Base-by-base conservation (phyloP, 352 stramenopile species). In the Globisporangium cederbergense region DNA sequence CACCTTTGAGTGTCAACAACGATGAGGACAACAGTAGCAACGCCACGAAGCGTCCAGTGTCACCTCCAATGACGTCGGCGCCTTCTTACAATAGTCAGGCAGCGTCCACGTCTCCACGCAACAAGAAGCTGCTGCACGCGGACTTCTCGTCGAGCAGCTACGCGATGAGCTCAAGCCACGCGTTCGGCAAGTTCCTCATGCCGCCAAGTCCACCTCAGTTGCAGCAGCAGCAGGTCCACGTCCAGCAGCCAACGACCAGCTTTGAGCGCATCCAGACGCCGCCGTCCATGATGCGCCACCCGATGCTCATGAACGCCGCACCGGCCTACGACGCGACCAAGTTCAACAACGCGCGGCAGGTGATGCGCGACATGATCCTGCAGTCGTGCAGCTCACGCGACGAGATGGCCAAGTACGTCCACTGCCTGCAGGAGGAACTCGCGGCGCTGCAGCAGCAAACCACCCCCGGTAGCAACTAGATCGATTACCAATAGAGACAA, bases 361-460 rank as follows among this genome's bases (percentile, higher is more conserved):
- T 66, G 22, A 60, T 86, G 66, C 77, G 77, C 52, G 72, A 81
- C 54, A 78, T 83, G 71, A 81, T 86, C 38, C 20, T 86, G 54
- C 80, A 79, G 58, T 79, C 75, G 30, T 86, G 77, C 62, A 71
- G 65, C 30, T 86, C 77, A 28, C 64, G 40, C 28, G 75, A 86
- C 42, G 77, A 86, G 49, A 75, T 86, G 70, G 71, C 69, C 58
- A 76, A 81, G 73, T 86, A 86, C 62, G 77, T 83, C 14, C 69
- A 79, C 52, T 76, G 73, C 7, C 75, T 86, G 20, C 75, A 86
- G 62, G 77, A 86, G 56, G 77, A 86, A 57, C 75, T 86, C 38
- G 73, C 73, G 38, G 72, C 68, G 14, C 53, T 86, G 58, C 75
- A 81, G 64, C 64, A 68, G 50, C 70, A 78, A 34, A 64, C 58